Evolutionary conservation across 768 basidiomycete genomes (phyloP).

Genomic region (Collybiopsis confluens): DNA sequence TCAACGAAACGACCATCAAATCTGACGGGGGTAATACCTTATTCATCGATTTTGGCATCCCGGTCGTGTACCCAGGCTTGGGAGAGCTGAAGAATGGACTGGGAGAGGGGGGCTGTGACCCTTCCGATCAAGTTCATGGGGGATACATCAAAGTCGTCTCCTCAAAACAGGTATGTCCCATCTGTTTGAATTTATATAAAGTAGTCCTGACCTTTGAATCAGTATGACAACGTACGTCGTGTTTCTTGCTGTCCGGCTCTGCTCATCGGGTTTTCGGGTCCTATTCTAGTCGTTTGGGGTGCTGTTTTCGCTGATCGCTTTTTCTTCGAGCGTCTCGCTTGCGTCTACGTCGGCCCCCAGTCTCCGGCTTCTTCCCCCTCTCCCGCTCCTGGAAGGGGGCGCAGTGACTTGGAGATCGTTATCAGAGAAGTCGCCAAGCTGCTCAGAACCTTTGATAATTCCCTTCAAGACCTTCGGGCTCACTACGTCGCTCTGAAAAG

Average conservation of each 20-base stretch:
- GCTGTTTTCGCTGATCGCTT: constrained; percentile 5
- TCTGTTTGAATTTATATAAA: too few relatives aligned
- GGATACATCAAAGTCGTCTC: background rate
- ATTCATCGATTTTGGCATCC: background rate
- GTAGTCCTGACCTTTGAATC: too few relatives aligned
- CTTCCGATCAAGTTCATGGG: background rate
- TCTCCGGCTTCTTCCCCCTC: too few relatives aligned
- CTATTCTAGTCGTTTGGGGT: background rate
- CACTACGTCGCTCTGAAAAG: background rate
- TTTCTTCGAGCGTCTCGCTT: constrained; percentile 1
- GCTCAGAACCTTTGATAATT: background rate
- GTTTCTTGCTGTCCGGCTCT: constrained; percentile 5
- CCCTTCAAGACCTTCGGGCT: background rate
- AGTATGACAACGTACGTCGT: background rate
- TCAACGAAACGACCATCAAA: background rate
- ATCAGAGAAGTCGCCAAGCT: background rate
- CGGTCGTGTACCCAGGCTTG: background rate
- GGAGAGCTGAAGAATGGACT: background rate
- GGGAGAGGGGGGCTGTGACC: background rate
- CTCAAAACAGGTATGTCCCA: background rate
- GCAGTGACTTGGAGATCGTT: too few relatives aligned
- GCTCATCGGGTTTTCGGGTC: background rate
- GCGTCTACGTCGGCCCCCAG: background rate
- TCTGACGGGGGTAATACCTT: background rate
- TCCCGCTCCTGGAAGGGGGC: too few relatives aligned